Evolutionary conservation across 2,329 filamentous ascomycete genomes (phyloP), one percentile per base, ranked within the genome.

Genomic region (Alternaria longipes): DNA sequence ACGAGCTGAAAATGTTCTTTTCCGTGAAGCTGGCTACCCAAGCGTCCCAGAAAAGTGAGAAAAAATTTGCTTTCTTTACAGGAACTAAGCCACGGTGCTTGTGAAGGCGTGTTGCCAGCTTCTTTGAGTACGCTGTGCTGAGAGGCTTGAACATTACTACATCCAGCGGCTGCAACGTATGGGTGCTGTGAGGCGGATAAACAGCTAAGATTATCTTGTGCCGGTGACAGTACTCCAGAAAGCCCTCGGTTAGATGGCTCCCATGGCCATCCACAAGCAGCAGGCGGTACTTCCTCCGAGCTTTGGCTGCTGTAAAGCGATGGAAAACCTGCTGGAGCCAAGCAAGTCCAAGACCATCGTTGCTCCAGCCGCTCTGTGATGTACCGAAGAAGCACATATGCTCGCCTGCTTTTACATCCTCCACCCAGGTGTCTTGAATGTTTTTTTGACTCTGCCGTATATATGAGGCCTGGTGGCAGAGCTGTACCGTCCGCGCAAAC

Each of bases 401-500:
- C n/a, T n/a, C n/a, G n/a, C n/a, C n/a, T n/a, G n/a, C n/a, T n/a
- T n/a, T n/a, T n/a, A n/a, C n/a, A 34, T 14, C 32, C 11, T 34
- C 12, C 12, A 16, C 12, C 32, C 32, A 34, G 9, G 3, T 14
- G 2, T 14, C 11, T 16, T 34, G 32, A 14, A 34, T 16, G 32
- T 16, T 34, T n/a, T n/a, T n/a, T n/a, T n/a, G n/a, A n/a, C n/a
- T n/a, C n/a, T n/a, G n/a, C n/a, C n/a, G n/a, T n/a, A n/a, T 58
- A 58, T 6, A 58, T 58, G 5, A 58, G 16, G 12, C 22, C 20
- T 12, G 55, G 47, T 1, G 20, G 11, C 2, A 56, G 46, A 22
- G 1, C 7, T 11, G 34, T 24, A 11, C 54, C 54, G 44, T 56
- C 54, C 5, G 54, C 45, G 22, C 54, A 56, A 24, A 47, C 30